Base-by-base conservation (phyloP, 495 filamentous ascomycete species). In the Aspergillus campestris region DNA sequence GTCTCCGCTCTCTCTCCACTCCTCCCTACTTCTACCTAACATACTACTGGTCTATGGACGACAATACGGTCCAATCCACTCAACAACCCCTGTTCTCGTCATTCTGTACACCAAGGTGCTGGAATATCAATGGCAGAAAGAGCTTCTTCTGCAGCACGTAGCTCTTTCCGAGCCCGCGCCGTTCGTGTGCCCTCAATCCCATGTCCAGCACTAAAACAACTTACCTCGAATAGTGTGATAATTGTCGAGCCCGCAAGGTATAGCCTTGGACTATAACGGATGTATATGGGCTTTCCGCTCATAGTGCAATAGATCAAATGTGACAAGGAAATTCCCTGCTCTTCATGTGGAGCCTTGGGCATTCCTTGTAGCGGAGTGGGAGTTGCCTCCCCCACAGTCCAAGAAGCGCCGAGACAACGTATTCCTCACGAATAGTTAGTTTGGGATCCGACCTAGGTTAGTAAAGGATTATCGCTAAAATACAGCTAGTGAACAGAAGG, bases 231-330 rank as follows among this genome's bases (percentile, higher is more conserved):
- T 27, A 59, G 56, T 60, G 57, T 35, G 53, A 60, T 15, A 60
- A 60, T 45, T 60, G 57, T 43, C 53, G 57, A 31, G 15, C 52
- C 30, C 51, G 57, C n/a, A 60, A 60, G 51, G 57, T 60, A 38
- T 30, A 8, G 6, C 13, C 10, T 11, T 27, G 8, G 24, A 39
- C 12, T 31, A 13, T 12, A 10, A 11, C 38, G 1, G 28, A 28
- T 12, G 24, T 3, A 12, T 8, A 1, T 30, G 3, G 3, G 10
- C 28, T 30, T 9, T 4, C 3, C 18, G 1, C 9, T 7, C 2
- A 24, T n/a, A 8, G 7, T 7, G 14, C 8, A 7, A 14, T 13
- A 60, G 57, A 57, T 55, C 31, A 53, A 56, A 53, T 60, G 57
- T 40, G 57, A 60, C 51, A 60, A 57, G 27, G 13, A 27, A 11